Conservation (phyloP, 768 basidiomycete species). For the Hericium alpestre region DNA sequence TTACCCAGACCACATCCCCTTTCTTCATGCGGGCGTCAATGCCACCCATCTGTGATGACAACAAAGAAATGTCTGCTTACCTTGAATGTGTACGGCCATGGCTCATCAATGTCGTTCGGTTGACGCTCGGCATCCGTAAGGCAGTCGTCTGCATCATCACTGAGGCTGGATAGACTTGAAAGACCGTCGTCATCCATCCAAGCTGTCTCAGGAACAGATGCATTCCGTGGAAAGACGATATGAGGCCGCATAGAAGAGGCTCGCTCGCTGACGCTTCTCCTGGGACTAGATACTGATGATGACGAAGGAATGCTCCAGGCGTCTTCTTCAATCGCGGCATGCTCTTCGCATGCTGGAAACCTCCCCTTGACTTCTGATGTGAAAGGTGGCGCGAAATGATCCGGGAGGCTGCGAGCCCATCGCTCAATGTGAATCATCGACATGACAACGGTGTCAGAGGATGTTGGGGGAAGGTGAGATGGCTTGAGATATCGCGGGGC, state of each 20-base stretch:
- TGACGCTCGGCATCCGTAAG: conserved; percentile 7
- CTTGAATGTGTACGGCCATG: conserved; percentile 12
- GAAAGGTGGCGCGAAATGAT: neutral
- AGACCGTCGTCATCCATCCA: neutral
- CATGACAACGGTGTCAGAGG: neutral
- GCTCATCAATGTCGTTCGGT: conserved; percentile 11
- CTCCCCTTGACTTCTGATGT: neutral
- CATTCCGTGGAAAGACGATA: neutral
- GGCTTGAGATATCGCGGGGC: neutral
- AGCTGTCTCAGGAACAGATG: neutral
- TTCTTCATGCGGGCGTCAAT: neutral
- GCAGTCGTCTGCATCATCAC: conserved; percentile 1
- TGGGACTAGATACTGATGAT: neutral
- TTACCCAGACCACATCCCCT: neutral
- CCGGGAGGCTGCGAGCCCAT: neutral
- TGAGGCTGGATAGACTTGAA: neutral
- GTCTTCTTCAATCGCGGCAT: neutral
- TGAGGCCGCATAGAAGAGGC: neutral
- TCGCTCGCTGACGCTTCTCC: neutral
- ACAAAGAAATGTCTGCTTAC: neutral
- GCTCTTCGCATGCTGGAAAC: neutral
- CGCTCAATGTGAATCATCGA: neutral
- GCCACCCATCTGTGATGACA: too few species aligned
- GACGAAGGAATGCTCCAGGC: neutral
- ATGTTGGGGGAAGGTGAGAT: neutral